Percentiles rank a stretch among this genome's conserved stretches.
phyloP scores from a whole-genome alignment of 495 filamentous ascomycete genomes.

The Tuber melanosporum region DNA sequence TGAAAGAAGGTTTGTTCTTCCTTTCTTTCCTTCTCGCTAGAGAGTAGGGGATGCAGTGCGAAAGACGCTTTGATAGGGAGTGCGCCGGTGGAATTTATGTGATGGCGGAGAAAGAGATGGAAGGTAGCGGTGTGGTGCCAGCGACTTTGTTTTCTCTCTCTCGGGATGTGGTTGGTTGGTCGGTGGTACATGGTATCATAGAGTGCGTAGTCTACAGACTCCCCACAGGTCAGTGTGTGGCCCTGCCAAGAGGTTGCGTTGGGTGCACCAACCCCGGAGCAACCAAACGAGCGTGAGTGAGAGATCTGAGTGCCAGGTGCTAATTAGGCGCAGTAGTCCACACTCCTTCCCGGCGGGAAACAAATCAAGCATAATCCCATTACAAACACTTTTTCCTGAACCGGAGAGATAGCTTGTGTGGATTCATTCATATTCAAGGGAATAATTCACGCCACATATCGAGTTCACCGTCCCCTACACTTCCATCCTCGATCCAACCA shows the following conservation, averaged over 20 bases:
- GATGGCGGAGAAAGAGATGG: neutral
- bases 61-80: neutral
- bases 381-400: neutral
- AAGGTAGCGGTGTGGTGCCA: neutral
- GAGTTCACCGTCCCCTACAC: neutral
- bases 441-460: neutral
- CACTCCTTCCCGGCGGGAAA: too few relatives aligned
- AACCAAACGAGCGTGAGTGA: neutral
- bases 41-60: neutral
- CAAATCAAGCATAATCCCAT: neutral
- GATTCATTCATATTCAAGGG: neutral
- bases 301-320: too few relatives aligned
- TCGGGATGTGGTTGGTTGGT: neutral
- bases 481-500: neutral
- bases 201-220: too few relatives aligned
- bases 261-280: neutral
- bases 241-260: neutral
- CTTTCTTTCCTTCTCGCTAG: neutral
- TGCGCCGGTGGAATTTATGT: neutral
- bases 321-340: too few relatives aligned
- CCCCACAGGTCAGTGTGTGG: neutral
- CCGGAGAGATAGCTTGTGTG: neutral
- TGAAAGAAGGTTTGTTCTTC: neutral
- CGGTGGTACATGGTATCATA: neutral
- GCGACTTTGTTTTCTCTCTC: neutral